Percentiles rank a stretch among this genome's conserved stretches.
Evolutionary conservation across 768 basidiomycete genomes (phyloP).

Genomic region (Phlebiopsis flavidoalba): DNA sequence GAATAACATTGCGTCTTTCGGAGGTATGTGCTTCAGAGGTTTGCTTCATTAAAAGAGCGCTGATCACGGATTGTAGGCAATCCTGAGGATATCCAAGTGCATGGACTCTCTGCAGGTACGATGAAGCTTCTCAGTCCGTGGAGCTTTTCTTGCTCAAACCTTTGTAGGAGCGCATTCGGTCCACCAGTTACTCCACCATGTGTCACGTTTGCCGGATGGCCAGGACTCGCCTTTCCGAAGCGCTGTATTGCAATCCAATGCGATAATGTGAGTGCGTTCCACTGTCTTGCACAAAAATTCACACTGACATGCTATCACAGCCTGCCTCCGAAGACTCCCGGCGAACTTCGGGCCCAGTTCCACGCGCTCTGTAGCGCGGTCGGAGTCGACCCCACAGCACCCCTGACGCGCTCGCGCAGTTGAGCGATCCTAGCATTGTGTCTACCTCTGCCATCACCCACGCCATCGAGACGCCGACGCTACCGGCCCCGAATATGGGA

Average conservation of each 20-base stretch:
- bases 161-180: conserved; percentile 62
- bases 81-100: conserved; percentile 53
- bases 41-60: neutral
- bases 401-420: conserved; percentile 40
- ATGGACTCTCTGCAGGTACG: conserved; percentile 68
- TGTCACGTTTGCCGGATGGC: conserved; percentile 54
- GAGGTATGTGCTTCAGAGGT: conserved; percentile 37
- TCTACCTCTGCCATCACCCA: conserved; percentile 47
- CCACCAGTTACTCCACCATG: conserved; percentile 69
- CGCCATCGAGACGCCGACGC: conserved; percentile 54
- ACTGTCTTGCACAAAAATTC: neutral
- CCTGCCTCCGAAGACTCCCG: conserved; percentile 52
- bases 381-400: conserved; percentile 47
- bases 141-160: neutral
- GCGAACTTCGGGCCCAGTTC: conserved; percentile 58
- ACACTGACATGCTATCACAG: conserved; percentile 24
- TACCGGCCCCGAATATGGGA: conserved; percentile 48
- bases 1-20: conserved; percentile 62
- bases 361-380: conserved; percentile 54
- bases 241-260: conserved; percentile 69
- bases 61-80: conserved; percentile 39
- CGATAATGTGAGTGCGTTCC: conserved; percentile 47
- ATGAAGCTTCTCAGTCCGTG: neutral
- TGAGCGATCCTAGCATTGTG: conserved; percentile 45
- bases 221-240: conserved; percentile 59